Base-by-base conservation (phyloP, 2,329 filamentous ascomycete genomes). In the Alternaria sp. region DNA sequence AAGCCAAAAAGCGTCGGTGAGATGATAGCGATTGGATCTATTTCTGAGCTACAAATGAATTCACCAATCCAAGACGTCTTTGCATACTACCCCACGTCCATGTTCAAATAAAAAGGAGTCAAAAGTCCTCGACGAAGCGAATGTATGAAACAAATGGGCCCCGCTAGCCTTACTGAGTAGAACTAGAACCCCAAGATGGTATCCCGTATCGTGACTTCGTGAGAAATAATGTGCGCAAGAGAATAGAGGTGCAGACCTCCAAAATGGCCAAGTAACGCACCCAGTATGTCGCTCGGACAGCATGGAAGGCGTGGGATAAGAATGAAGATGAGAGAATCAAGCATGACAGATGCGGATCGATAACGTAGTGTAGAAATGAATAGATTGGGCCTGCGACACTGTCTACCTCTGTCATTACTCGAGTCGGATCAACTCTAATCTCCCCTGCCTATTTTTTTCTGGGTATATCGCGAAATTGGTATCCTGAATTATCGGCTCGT, bases 311-410 rank as follows among this genome's bases (percentile, higher is more conserved):
- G 61, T 48, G 60, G 36, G 52, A 26, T 28, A 24, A 22, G 49
- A 58, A 36, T 22, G 68, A 51, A 52, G 47, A 72, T 63, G 49
- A 56, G 3, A 30, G 11, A 54, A 28, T 64, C 65, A 72, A 67
- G 61, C 65, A 69, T 66, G 60, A 66, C 66, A 56, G 70, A 65
- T 66, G 69, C 66, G 70, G 66, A 61, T 70, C 69, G 70, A 66
- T 63, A 62, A 63, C 57, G 44, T 53, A 61, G 64, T 63, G 64
- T 70, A 67, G 59, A 66, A 75, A 71, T 68, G 64, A 73, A 75
- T 76, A 66, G 62, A 72, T 65, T 74, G 68, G 28, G 68, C 71
- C 71, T 75, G 74, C 74, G 74, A 77, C 74, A 72, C 74, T 73
- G 70, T 71, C 73, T 77, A 75, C 72, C 68, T 66, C 68, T 49